phyloP scores from a whole-genome alignment of 83 land plant genomes.

The Picea engelmannii region DNA sequence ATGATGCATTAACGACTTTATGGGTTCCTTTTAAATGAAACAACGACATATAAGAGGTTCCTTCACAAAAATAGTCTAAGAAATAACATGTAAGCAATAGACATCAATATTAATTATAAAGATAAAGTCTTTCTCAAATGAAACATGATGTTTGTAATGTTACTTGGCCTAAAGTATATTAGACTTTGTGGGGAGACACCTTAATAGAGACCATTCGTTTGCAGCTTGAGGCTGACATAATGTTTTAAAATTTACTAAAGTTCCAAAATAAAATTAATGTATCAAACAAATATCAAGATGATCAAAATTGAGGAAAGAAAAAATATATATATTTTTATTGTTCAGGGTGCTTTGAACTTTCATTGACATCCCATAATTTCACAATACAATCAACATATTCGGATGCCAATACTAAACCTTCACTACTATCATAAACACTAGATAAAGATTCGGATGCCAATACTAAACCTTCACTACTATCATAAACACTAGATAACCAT shows the following conservation, averaged over 20 bases:
- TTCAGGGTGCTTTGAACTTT: conserved; percentile 61
- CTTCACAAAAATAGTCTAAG: conserved; percentile 72
- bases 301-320: background rate
- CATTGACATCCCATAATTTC: conserved; percentile 90
- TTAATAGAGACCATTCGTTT: conserved; percentile 69
- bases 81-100: background rate
- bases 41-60: conserved; percentile 85
- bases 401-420: conserved; percentile 88
- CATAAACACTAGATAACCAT: background rate
- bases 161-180: conserved; percentile 86
- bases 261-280: background rate
- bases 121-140: background rate
- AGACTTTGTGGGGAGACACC: conserved; percentile 82
- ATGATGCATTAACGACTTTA: background rate
- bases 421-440: conserved; percentile 51
- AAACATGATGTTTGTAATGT: background rate
- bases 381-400: conserved; percentile 92
- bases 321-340: conserved; percentile 58
- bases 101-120: background rate
- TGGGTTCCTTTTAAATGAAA: conserved; percentile 48
- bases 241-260: background rate
- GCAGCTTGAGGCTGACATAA: conserved; percentile 26
- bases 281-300: background rate
- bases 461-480: conserved; percentile 86
- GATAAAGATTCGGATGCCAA: conserved; percentile 80